phyloP scores from a whole-genome alignment of 345 rosid species.

The Limnanthes douglasii region DNA sequence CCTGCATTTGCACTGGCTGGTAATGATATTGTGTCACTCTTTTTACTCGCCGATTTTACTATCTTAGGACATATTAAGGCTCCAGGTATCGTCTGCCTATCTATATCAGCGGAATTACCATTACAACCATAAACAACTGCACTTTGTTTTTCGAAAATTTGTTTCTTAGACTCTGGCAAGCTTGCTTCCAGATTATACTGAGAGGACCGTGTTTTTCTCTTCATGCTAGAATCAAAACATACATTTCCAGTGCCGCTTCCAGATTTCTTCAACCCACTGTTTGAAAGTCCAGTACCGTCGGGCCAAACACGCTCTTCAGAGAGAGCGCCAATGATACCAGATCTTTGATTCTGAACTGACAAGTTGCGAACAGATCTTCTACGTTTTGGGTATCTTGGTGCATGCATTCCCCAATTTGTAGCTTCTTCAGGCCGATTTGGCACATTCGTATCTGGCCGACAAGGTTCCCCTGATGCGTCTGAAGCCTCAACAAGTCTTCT shows the following conservation, averaged over 20 bases:
- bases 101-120: conserved; percentile 5
- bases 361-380: conserved; percentile 32
- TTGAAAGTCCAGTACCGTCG: conserved; percentile 7
- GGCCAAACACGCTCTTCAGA: conserved; percentile 4
- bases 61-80: conserved; percentile 4
- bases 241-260: conserved; percentile 8
- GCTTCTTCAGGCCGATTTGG: conserved; percentile 7
- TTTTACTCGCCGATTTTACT: not conserved
- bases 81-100: conserved; percentile 3
- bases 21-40: conserved; percentile 7
- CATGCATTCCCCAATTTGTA: conserved; percentile 8
- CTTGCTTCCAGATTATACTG: conserved; percentile 5
- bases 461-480: conserved; percentile 4
- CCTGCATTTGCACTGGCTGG: conserved; percentile 7
- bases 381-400: conserved; percentile 25
- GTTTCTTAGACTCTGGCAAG: not conserved
- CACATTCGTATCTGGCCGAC: too few species aligned
- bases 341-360: conserved; percentile 12
- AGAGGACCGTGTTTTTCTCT: conserved; percentile 14
- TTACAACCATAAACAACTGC: not conserved
- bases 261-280: conserved; percentile 11
- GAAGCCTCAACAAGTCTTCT: too few species aligned
- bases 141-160: conserved; percentile 6
- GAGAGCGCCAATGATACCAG: conserved; percentile 9
- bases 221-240: conserved; percentile 14